Percentiles rank a stretch among this genome's conserved stretches.
phyloP scores from a whole-genome alignment of 2,329 filamentous ascomycete genomes.

The Fusarium praegraminearum region DNA sequence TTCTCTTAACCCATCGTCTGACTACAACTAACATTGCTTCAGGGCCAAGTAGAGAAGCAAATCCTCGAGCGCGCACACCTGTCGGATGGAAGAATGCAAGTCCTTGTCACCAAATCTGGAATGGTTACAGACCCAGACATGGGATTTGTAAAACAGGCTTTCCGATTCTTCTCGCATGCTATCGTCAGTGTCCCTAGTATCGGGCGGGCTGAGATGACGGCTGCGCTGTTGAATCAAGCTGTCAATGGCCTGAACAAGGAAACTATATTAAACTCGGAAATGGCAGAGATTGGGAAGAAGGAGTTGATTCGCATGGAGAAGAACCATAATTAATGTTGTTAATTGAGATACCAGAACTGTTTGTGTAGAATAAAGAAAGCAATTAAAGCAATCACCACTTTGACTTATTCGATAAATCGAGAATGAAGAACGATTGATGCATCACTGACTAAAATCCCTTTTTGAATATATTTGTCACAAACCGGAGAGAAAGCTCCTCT shows the following conservation, averaged over 20 bases:
- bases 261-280: conserved; percentile 57
- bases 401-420: no score
- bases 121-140: conserved; percentile 50
- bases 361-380: background rate
- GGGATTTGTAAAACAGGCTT: conserved; percentile 8
- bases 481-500: background rate
- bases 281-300: conserved; percentile 53
- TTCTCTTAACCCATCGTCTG: background rate
- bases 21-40: background rate
- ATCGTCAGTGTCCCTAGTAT: conserved; percentile 52
- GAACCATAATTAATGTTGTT: background rate
- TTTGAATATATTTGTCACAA: background rate
- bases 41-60: conserved; percentile 61
- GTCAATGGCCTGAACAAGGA: conserved; percentile 61
- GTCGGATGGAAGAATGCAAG: conserved; percentile 54
- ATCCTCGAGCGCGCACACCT: conserved; percentile 57
- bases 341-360: background rate
- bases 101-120: conserved; percentile 57
- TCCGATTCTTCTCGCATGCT: conserved; percentile 17
- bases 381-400: background rate
- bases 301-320: conserved; percentile 4
- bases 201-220: conserved; percentile 53
- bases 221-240: conserved; percentile 59
- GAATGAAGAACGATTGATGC: background rate
- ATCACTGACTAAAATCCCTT: background rate